A percentile compares a stretch with the other conserved stretches of the same genome.
phyloP scores from a whole-genome alignment of 1,284 basidiomycete genomes.

The Mycena citricolor region DNA sequence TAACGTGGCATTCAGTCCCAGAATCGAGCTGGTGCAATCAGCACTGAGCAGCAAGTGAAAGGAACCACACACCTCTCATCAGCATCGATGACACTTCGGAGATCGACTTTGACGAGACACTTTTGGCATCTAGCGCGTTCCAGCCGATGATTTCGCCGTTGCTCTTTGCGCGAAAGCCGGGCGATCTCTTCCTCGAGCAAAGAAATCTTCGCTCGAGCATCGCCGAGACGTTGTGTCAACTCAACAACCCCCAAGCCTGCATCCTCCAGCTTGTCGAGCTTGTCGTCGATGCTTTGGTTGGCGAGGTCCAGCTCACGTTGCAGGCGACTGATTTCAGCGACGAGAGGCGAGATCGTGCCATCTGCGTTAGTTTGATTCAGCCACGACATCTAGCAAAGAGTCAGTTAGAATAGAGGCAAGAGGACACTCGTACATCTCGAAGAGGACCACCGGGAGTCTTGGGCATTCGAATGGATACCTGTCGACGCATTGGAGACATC shows the following conservation, averaged over 20 bases:
- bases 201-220: conserved; percentile 57
- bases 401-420: not conserved
- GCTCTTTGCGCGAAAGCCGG: conserved; percentile 60
- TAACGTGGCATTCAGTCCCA: conserved; percentile 47
- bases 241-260: conserved; percentile 70
- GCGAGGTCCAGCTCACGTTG: conserved; percentile 72
- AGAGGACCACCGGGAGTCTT: conserved; percentile 77
- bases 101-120: conserved; percentile 61
- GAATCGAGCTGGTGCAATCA: conserved; percentile 45
- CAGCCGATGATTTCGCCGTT: conserved; percentile 57
- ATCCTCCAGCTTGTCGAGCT: conserved; percentile 78
- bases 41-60: not conserved
- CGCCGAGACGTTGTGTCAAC: conserved; percentile 68
- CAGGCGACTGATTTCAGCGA: conserved; percentile 64
- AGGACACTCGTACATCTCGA: conserved; percentile 59
- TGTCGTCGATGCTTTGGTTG: conserved; percentile 82
- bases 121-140: conserved; percentile 62
- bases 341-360: conserved; percentile 51
- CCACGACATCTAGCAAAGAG: conserved; percentile 62
- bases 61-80: conserved; percentile 60
- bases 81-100: conserved; percentile 41
- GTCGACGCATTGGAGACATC: conserved; percentile 72
- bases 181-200: conserved; percentile 67
- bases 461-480: conserved; percentile 64
- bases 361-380: conserved; percentile 61